Evolutionary conservation across 208 protist genomes (phyloP), one percentile per base, ranked within the genome.

Genomic region (Naegleria fowleri): DNA sequence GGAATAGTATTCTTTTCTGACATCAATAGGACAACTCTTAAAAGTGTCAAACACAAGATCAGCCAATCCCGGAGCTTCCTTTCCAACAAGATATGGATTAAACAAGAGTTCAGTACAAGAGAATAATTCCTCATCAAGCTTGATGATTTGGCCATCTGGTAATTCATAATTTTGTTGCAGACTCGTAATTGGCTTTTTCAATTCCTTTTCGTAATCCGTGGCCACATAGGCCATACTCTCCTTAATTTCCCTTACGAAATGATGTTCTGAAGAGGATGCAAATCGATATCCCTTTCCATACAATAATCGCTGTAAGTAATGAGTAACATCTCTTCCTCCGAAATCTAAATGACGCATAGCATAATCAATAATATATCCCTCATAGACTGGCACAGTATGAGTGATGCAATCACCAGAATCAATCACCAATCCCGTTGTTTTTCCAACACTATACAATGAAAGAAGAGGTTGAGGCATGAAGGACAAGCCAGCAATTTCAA

Each of bases 21-120:
- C 94, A 90, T 97, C 94, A n/a, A 97, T 91, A 86, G 96, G 92
- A 88, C 94, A 96, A 33, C 90, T 90, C 38, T 93, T 94, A 36
- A 97, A 97, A 19, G 96, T 92, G 0, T 97, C 93, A 91, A 97
- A 98, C 96, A 29, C 95, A 93, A 92, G 97, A 94, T 90, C 15
- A 29, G 7, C n/a, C 2, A 93, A 22, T 84, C 92, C 92, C 22
- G 13, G 15, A 39, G 41, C 29, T 43, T 92, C 92, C 51, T 41
- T 92, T 59, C 87, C 92, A 9, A 93, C 13, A 36, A 92, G 5
- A 36, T n/a, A 5, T 33, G 92, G 90, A 11, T 91, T 51, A 67
- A 93, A 93, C 5, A 93, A 29, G 9, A 85, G 6, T 67, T 93
- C 92, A 29, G 83, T 55, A 25, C 90, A 90, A 43, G 25, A 11